Evolutionary conservation across 2,329 filamentous ascomycete species (phyloP), one percentile per base, ranked within the genome.

Genomic region (Phialemonium atrogriseum): DNA sequence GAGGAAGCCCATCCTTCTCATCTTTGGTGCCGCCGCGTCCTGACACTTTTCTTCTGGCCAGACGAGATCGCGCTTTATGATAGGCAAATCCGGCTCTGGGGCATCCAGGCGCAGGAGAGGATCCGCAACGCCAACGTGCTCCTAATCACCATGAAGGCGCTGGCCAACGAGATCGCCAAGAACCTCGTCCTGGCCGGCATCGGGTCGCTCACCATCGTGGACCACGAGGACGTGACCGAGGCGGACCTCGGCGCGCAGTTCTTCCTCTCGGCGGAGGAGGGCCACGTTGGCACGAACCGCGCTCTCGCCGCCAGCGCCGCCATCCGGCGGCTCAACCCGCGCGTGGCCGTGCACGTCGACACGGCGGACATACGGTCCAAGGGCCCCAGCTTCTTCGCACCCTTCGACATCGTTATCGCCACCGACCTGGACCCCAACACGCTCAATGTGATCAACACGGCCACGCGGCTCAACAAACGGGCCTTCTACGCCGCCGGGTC

Each of bases 31-130:
- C 11, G 14, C 26, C 10, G 19, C 14, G 20, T 23, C 20, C 13
- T 15, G 4, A 7, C 2, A 36, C 21, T 20, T 20, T 17, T 23
- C 19, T 34, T 21, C 35, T 12, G n/a, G n/a, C 14, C 38, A 85
- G 91, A 96, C 58, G 91, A 98, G 54, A 94, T 96, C 50, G 91
- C 89, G 10, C 77, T 96, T 5, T 98, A 98, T 55, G 91, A 98
- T 60, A 80, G 91, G 30, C 91, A 98, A 56, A 95, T 98, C 49
- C 82, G 91, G 33, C 77, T 98, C 18, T 98, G 91, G 91, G 91
- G 91, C 25, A 84, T 96, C 51, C 80, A 91, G 49, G 91, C 91
- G 6, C 91, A 98, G 57, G 83, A 94, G 54, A 86, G 83, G 52
- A 87, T 98, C 36, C 85, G 89, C 46, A 83, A 74, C 37, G 86